These are phyloP conservation scores for Nakazawaea molendinolei DNA, from an alignment of 805 yeast species.

Conservation along the genomic window DNA sequence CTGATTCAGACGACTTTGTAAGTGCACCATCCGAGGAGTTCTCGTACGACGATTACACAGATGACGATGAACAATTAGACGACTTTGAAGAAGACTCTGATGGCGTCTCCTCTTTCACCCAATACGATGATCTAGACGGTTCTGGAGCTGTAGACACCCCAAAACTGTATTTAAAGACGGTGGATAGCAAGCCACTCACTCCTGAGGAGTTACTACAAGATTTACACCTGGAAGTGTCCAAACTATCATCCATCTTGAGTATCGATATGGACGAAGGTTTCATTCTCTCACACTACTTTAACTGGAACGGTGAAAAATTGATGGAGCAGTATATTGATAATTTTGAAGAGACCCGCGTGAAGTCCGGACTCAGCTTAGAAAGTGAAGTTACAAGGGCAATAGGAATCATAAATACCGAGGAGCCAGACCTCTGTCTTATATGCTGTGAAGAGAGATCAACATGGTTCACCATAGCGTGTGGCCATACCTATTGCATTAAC, in stretches of 20 bases:
- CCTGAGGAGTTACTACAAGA: constrained; percentile 2
- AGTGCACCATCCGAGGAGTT: neutral
- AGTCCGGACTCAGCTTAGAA: constrained; percentile 20
- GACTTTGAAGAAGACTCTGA: neutral
- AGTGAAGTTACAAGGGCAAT: neutral
- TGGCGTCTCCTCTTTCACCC: neutral
- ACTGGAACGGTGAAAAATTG: constrained; percentile 55
- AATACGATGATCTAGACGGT: constrained; percentile 1
- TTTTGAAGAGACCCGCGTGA: constrained; percentile 21
- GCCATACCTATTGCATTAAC: constrained; percentile 59
- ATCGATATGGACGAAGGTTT: constrained; percentile 33
- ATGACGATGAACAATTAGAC: neutral
- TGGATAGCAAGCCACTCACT: neutral
- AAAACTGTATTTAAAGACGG: neutral
- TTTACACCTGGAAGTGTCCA: constrained; percentile 19
- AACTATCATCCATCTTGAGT: constrained; percentile 30
- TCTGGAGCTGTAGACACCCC: neutral
- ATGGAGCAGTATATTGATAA: constrained; percentile 48
- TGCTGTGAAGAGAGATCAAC: constrained; percentile 55
- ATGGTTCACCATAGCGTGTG: constrained; percentile 55
- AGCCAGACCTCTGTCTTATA: constrained; percentile 63
- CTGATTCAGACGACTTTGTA: too few species aligned
- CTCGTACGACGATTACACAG: neutral
- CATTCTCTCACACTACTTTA: constrained; percentile 38
- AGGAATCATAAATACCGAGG: constrained; percentile 18